A percentile compares a stretch with the other conserved stretches of the same genome.
phyloP scores from a whole-genome alignment of 1,139 yeast species.

The Candida pseudocylindracea region DNA sequence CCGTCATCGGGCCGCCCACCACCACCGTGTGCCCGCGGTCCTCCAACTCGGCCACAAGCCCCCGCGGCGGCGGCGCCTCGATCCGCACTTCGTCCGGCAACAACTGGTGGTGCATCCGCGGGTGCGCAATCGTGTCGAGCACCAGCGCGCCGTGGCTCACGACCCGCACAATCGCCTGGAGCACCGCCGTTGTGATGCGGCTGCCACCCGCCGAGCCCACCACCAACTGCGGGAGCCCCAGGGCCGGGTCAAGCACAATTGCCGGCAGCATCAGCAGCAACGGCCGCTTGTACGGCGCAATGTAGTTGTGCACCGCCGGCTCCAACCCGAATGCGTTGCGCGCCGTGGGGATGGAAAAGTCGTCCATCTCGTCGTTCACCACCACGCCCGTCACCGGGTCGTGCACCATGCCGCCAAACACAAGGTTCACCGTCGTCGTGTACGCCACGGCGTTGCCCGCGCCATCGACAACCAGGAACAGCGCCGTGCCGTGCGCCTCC shows the following conservation, averaged over 20 bases:
- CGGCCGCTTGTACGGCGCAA: constrained; percentile 62
- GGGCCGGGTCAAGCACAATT: constrained; percentile 16
- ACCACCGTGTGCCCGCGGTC: constrained; percentile 1
- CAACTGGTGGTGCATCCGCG: constrained; percentile 77
- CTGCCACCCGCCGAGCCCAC: constrained; percentile 95
- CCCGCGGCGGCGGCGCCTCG: background rate
- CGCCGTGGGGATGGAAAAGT: constrained; percentile 54
- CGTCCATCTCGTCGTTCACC: constrained; percentile 88
- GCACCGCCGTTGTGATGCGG: constrained; percentile 62
- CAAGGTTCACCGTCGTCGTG: constrained; percentile 78
- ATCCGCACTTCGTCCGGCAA: constrained; percentile 34
- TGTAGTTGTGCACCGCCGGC: constrained; percentile 63
- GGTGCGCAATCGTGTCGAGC: constrained; percentile 51
- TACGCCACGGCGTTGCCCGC: constrained; percentile 58
- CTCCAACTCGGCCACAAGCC: background rate
- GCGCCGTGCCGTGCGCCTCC: constrained; percentile 78
- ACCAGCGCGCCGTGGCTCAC: constrained; percentile 34
- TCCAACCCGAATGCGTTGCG: constrained; percentile 60
- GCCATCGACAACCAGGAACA: constrained; percentile 54
- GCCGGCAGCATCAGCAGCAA: constrained; percentile 70
- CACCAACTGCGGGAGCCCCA: constrained; percentile 37
- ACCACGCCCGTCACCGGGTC: constrained; percentile 70
- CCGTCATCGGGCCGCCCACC: constrained; percentile 13
- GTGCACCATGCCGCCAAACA: constrained; percentile 65
- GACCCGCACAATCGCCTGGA: constrained; percentile 55